A percentile compares a stretch with the other conserved stretches of the same genome.
Evolutionary conservation across 148 eudicot species (phyloP).

Genomic region (Simmondsia chinensis): DNA sequence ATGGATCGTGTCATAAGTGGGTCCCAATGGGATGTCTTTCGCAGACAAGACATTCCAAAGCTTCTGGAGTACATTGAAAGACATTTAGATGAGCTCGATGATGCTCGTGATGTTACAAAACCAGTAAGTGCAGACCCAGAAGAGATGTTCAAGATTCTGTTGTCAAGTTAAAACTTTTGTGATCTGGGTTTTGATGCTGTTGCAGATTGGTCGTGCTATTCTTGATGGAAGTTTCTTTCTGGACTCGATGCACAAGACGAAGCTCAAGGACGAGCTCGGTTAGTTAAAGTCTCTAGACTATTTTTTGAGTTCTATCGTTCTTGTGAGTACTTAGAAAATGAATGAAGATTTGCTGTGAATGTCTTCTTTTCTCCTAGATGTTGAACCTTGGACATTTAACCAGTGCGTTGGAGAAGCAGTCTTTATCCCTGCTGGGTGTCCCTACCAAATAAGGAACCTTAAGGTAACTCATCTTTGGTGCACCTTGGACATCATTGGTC

Average conservation of each 20-base stretch:
- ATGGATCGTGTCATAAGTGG: conserved; percentile 34
- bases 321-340: not conserved
- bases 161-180: not conserved
- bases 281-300: no score
- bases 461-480: conserved; percentile 34
- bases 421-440: conserved; percentile 93
- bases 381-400: conserved; percentile 91
- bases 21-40: conserved; percentile 86
- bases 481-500: no score
- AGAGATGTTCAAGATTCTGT: not conserved
- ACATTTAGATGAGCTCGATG: conserved; percentile 42
- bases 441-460: conserved; percentile 63
- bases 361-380: conserved; percentile 27
- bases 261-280: conserved; percentile 86
- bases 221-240: conserved; percentile 71
- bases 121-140: conserved; percentile 26
- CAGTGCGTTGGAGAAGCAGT: conserved; percentile 93
- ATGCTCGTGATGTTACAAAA: conserved; percentile 18
- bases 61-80: conserved; percentile 59
- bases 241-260: conserved; percentile 60
- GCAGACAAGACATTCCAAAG: conserved; percentile 75
- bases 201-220: conserved; percentile 71
- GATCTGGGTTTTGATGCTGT: conserved; percentile 10
- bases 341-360: not conserved
- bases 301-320: not conserved